phyloP scores from a whole-genome alignment of 1,284 basidiomycete genomes.

The Mycosarcoma mackinlayi region DNA sequence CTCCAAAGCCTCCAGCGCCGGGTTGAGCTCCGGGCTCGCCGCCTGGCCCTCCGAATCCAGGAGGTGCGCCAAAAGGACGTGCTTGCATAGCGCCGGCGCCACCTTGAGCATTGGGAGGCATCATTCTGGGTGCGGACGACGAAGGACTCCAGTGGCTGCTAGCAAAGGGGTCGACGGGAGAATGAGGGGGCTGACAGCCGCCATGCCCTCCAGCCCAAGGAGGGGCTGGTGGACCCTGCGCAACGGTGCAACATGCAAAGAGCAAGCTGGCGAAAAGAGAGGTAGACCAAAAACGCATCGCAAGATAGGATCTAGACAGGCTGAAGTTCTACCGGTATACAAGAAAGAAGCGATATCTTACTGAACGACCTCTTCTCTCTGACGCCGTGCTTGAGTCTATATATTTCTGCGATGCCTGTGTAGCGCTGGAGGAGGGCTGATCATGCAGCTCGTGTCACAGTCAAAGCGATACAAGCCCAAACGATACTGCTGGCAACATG shows the following conservation, averaged over 20 bases:
- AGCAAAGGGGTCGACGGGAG: conserved; percentile 2
- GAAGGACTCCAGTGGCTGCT: conserved; percentile 2
- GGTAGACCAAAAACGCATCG: not conserved
- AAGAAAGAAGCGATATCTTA: too few species aligned
- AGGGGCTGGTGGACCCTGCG: conserved; percentile 6
- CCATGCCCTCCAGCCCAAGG: not conserved
- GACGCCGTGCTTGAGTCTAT: too few species aligned
- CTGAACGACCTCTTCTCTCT: too few species aligned
- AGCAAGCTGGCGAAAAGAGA: conserved; percentile 2
- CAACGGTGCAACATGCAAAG: not conserved
- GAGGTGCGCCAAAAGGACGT: not conserved
- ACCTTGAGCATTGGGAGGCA: not conserved
- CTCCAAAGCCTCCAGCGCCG: not conserved
- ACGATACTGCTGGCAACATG: too few species aligned
- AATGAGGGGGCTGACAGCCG: not conserved
- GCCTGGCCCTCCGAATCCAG: not conserved
- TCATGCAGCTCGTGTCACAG: too few species aligned
- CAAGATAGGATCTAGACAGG: too few species aligned
- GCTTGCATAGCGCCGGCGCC: not conserved
- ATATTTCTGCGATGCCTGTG: too few species aligned
- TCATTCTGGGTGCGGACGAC: not conserved
- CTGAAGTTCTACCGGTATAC: too few species aligned
- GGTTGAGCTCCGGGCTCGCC: not conserved
- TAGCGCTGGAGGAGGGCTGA: too few species aligned
- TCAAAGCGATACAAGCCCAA: too few species aligned